Evolutionary conservation across 2,329 filamentous ascomycete genomes (phyloP).

Genomic region (Tolypocladium pustulatum): DNA sequence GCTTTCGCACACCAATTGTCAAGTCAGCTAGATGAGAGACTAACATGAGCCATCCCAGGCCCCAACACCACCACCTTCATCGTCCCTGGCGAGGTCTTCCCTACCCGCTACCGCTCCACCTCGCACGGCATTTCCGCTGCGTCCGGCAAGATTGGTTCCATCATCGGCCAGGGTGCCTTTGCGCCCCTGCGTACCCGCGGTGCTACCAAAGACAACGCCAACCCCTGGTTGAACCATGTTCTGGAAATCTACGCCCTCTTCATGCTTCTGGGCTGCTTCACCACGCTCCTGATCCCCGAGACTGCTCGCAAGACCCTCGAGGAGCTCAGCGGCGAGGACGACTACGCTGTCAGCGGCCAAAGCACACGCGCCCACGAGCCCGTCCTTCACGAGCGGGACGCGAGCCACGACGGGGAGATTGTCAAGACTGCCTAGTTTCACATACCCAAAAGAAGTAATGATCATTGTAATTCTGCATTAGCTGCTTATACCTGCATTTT

Average conservation of each 20-base stretch:
- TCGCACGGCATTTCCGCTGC: slow-evolving; percentile 48
- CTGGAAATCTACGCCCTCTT: slow-evolving; percentile 66
- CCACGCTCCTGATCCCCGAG: slow-evolving; percentile 61
- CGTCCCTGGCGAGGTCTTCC: slow-evolving; percentile 46
- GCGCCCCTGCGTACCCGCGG: slow-evolving; percentile 38
- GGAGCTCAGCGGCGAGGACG: slow-evolving; percentile 35
- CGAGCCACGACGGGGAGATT: slow-evolving; percentile 1
- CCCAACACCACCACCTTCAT: slow-evolving; percentile 49
- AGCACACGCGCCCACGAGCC: background rate
- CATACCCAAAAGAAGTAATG: background rate
- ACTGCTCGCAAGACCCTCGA: slow-evolving; percentile 67
- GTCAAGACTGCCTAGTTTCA: slow-evolving; percentile 1
- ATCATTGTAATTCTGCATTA: background rate
- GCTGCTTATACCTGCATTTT: background rate
- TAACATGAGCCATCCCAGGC: slow-evolving; percentile 14
- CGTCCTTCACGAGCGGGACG: background rate
- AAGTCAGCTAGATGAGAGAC: background rate
- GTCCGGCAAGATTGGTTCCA: slow-evolving; percentile 44
- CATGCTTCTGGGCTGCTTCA: slow-evolving; percentile 63
- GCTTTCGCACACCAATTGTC: background rate
- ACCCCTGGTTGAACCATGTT: slow-evolving; percentile 67
- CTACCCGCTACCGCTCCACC: slow-evolving; percentile 45
- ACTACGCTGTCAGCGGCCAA: slow-evolving; percentile 13
- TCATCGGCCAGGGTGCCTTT: slow-evolving; percentile 48
- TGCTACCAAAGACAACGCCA: slow-evolving; percentile 23